Evolutionary conservation across 345 rosid species (phyloP), one percentile per base, ranked within the genome.

Genomic region (Geranium rotundifolium): DNA sequence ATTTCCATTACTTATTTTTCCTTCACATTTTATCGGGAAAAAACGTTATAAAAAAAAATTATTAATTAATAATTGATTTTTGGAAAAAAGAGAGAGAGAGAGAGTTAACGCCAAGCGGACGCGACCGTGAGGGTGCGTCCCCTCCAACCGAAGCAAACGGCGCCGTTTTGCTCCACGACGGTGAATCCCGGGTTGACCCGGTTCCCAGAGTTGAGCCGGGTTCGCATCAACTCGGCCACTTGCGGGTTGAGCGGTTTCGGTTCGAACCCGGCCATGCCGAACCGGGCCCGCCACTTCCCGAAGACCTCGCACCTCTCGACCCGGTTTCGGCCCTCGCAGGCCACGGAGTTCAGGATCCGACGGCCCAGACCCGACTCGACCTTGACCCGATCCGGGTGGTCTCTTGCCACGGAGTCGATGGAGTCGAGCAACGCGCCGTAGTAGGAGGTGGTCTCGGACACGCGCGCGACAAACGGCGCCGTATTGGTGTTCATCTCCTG

Each of bases 241-340:
- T 19, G 74, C 39, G 68, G 75, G 64, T 89, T 79, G 82, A 81
- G 46, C 17, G 79, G 82, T 78, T 80, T 75, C 13, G 66, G 59
- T 83, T 75, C 76, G 74, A 93, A 93, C 72, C 99, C 99, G 0
- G 98, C 98, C 96, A 89, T 89, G 52, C 83, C 75, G 92, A 91
- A 81, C 39, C 98, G 77, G 82, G 93, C 87, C 84, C 88, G 74
- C 98, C 98, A 91, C 75, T 91, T 89, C 63, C 98, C 97, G 16
- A 83, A 93, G 63, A 90, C 97, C 75, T 93, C 96, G 73, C 96
- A 90, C 72, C 99, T 84, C 72, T 86, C 97, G 0, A 88, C 73
- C 12, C 99, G 89, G 58, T 90, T 84, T 64, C 85, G 65, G 29
- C 97, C 96, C 72, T 93, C 99, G 19, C 95, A 90, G 8, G 96